Percentiles rank a stretch among this genome's conserved stretches.
phyloP scores from a whole-genome alignment of 176 grass and related monocot species.

The Puya raimondii region DNA sequence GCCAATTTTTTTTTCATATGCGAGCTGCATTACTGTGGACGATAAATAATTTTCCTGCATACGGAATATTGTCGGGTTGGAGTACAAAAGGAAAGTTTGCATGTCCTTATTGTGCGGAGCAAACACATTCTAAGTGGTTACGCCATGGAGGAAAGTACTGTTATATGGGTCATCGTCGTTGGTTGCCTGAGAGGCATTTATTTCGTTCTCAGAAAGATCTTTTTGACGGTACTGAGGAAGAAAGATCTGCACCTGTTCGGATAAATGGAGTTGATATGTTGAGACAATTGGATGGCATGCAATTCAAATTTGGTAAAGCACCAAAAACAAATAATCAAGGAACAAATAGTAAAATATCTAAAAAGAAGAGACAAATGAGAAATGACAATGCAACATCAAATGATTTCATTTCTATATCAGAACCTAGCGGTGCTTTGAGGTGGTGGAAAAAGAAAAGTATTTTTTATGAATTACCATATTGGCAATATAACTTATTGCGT shows the following conservation, averaged over 20 bases:
- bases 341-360: no score
- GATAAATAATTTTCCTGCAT: slow-evolving; percentile 10
- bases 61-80: neutral
- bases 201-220: neutral
- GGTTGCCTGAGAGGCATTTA: neutral
- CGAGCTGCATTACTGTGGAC: slow-evolving; percentile 8
- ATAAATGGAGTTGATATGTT: neutral
- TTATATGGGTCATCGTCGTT: slow-evolving; percentile 15
- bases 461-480: no score
- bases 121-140: slow-evolving; percentile 5
- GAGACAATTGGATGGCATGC: neutral
- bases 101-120: neutral
- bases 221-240: slow-evolving; percentile 9
- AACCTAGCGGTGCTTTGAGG: no score
- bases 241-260: neutral
- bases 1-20: neutral
- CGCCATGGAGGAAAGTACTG: neutral
- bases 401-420: no score
- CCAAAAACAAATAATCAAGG: neutral
- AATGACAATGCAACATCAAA: no score
- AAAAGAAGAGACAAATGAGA: no score
- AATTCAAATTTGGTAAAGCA: neutral
- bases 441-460: no score
- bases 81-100: slow-evolving; percentile 16
- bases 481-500: no score